phyloP scores from a whole-genome alignment of 371 early-diverging fungal genomes.

The Mortierella sp. region DNA sequence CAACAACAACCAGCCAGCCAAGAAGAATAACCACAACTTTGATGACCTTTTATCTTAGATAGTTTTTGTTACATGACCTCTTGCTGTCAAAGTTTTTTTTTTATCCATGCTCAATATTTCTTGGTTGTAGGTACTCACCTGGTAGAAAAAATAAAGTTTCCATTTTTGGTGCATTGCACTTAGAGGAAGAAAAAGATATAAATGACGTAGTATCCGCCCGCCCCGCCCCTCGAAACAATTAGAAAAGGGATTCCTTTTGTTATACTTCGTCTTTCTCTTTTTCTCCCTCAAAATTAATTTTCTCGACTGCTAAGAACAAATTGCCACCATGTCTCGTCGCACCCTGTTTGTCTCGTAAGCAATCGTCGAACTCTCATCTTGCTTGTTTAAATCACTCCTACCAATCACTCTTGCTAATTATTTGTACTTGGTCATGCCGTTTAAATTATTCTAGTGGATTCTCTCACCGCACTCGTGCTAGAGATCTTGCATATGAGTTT shows the following conservation, averaged over 20 bases:
- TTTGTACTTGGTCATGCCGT: neutral
- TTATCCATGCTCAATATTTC: neutral
- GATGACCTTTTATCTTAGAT: slow-evolving; percentile 19
- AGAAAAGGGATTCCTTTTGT: neutral
- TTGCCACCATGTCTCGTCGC: slow-evolving; percentile 20
- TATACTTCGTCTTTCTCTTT: neutral
- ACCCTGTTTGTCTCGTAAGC: slow-evolving; percentile 31
- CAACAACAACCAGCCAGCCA: slow-evolving; percentile 20
- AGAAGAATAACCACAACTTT: slow-evolving; percentile 28
- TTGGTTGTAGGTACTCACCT: neutral
- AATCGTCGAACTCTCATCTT: neutral
- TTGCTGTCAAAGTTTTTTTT: neutral
- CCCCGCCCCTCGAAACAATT: too few species aligned
- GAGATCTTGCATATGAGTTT: slow-evolving; percentile 87
- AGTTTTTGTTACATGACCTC: neutral
- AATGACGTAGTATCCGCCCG: neutral
- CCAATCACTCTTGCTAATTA: neutral
- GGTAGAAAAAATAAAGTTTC: neutral
- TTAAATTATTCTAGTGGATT: slow-evolving; percentile 67
- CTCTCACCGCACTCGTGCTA: slow-evolving; percentile 75
- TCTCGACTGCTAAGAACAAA: neutral
- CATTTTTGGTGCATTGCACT: neutral
- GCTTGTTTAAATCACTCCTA: neutral
- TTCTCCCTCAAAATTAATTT: neutral
- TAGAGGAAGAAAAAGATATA: neutral